A percentile compares a stretch with the other conserved stretches of the same genome.
Conservation (phyloP, 116 monocot genomes). For the Posidonia oceanica region DNA sequence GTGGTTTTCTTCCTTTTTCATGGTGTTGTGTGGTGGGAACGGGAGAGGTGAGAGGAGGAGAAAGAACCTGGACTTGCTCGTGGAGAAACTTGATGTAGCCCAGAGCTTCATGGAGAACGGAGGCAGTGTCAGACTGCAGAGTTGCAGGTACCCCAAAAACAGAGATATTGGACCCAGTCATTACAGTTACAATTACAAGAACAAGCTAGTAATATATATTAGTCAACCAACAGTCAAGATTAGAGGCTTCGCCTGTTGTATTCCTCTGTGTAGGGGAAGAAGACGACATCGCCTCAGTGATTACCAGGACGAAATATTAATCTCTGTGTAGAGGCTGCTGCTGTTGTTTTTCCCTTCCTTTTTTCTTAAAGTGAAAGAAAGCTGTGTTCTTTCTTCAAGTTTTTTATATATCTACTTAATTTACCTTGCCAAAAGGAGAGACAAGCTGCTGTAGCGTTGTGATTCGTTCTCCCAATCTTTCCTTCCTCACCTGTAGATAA, state of each 20-base stretch:
- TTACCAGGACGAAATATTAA: too few species aligned
- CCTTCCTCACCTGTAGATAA: constrained; percentile 37
- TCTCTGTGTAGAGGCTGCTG: too few species aligned
- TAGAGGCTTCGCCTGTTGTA: too few species aligned
- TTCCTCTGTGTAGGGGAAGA: not conserved
- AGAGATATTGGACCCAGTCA: not conserved
- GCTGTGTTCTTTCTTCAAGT: not conserved
- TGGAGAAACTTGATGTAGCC: constrained; percentile 84
- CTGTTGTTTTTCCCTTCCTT: too few species aligned
- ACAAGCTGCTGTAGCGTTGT: constrained; percentile 50
- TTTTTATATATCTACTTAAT: not conserved
- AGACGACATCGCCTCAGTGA: not conserved
- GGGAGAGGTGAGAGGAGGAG: constrained; percentile 6
- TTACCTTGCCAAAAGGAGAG: constrained; percentile 61
- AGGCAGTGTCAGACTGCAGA: constrained; percentile 72
- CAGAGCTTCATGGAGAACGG: constrained; percentile 79
- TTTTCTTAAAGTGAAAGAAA: not conserved
- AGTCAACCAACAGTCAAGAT: too few species aligned
- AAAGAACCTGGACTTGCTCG: constrained; percentile 70
- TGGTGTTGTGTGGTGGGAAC: too few species aligned
- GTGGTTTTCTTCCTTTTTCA: not conserved
- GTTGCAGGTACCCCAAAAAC: not conserved
- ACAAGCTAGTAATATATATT: too few species aligned
- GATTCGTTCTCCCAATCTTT: constrained; percentile 43
- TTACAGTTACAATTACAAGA: too few species aligned